phyloP scores from a whole-genome alignment of 352 stramenopile genomes.

The Pythium coloratum region DNA sequence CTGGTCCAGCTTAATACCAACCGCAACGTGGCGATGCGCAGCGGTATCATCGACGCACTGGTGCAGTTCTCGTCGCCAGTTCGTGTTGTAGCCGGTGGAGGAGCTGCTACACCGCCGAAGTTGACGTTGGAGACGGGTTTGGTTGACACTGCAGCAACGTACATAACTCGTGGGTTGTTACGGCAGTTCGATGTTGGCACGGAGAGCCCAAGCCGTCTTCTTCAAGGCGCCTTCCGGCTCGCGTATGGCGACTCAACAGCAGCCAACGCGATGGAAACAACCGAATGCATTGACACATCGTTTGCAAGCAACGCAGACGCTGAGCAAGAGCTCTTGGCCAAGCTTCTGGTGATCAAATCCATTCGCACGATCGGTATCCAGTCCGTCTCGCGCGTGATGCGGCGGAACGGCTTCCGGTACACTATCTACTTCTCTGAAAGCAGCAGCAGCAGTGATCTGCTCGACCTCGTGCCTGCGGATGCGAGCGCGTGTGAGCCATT shows the following conservation, averaged over 20 bases:
- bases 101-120: slow-evolving; percentile 22
- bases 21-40: slow-evolving; percentile 34
- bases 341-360: slow-evolving; percentile 40
- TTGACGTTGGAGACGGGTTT: slow-evolving; percentile 46
- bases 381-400: slow-evolving; percentile 23
- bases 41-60: slow-evolving; percentile 47
- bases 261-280: slow-evolving; percentile 34
- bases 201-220: slow-evolving; percentile 40
- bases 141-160: slow-evolving; percentile 33
- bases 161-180: slow-evolving; percentile 41
- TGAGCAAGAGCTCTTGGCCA: slow-evolving; percentile 40
- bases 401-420: slow-evolving; percentile 57
- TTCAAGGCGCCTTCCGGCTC: slow-evolving; percentile 50
- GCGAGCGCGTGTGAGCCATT: slow-evolving; percentile 36
- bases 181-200: slow-evolving; percentile 69
- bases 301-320: slow-evolving; percentile 40
- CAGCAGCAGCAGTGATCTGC: slow-evolving; percentile 44
- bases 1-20: slow-evolving; percentile 53
- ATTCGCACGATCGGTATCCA: slow-evolving; percentile 61
- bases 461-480: slow-evolving; percentile 50
- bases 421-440: slow-evolving; percentile 39
- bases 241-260: slow-evolving; percentile 57
- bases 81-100: slow-evolving; percentile 27
- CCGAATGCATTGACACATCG: slow-evolving; percentile 53
- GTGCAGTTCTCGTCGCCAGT: slow-evolving; percentile 59